Evolutionary conservation across 495 filamentous ascomycete genomes (phyloP).

Genomic region (Xylaria venustula): DNA sequence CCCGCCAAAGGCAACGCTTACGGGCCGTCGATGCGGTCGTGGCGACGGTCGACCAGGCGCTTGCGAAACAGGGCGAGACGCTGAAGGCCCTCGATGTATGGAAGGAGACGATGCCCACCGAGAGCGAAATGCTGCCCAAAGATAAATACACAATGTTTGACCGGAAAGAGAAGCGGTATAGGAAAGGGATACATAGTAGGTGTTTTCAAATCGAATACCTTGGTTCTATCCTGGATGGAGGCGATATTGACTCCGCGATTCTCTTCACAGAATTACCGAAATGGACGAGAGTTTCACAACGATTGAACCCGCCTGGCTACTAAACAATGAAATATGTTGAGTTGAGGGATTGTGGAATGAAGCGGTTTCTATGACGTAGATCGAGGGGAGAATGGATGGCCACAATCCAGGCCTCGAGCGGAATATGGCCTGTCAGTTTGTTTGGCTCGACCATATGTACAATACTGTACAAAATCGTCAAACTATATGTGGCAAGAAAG

Average conservation of each 20-base stretch:
- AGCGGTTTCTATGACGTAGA: not conserved
- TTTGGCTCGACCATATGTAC: slow-evolving; percentile 3
- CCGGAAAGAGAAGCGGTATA: slow-evolving; percentile 89
- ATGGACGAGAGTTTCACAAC: slow-evolving; percentile 92
- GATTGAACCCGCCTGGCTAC: slow-evolving; percentile 91
- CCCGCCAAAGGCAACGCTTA: slow-evolving; percentile 81
- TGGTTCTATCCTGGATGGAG: not conserved
- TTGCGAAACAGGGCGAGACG: slow-evolving; percentile 66
- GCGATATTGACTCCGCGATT: slow-evolving; percentile 19
- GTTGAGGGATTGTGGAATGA: not conserved
- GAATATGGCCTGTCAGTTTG: not conserved
- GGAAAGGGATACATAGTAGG: slow-evolving; percentile 96
- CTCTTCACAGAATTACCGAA: slow-evolving; percentile 73
- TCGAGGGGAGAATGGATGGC: not conserved
- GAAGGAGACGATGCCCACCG: slow-evolving; percentile 93
- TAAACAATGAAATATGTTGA: slow-evolving; percentile 41
- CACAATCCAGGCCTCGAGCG: not conserved
- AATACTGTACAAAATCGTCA: slow-evolving; percentile 11
- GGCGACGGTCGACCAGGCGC: slow-evolving; percentile 68
- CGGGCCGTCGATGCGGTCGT: slow-evolving; percentile 83
- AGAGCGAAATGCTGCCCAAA: slow-evolving; percentile 91
- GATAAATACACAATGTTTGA: slow-evolving; percentile 99
- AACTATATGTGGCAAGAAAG: not conserved
- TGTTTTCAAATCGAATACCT: slow-evolving; percentile 22
- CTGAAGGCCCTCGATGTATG: slow-evolving; percentile 77